phyloP scores from a whole-genome alignment of 2,329 filamentous ascomycete genomes.

The Monilinia fructigena region DNA sequence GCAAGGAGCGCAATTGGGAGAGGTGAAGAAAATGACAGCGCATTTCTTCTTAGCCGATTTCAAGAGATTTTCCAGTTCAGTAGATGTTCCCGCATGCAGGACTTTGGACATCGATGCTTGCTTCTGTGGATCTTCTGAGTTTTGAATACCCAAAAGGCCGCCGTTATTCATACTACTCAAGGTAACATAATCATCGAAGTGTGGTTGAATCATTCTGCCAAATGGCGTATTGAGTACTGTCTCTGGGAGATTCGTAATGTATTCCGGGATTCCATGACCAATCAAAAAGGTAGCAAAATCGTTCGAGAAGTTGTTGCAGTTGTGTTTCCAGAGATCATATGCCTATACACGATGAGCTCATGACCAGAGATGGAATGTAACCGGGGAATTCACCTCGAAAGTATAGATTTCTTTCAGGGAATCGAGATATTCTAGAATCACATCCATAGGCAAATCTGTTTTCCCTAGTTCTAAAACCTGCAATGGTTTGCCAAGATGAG shows the following conservation, averaged over 20 bases:
- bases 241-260: conserved; percentile 82
- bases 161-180: conserved; percentile 57
- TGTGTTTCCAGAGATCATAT: conserved; percentile 87
- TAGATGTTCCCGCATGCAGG: conserved; percentile 57
- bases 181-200: conserved; percentile 64
- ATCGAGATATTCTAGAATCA: conserved; percentile 83
- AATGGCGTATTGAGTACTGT: conserved; percentile 83
- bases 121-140: conserved; percentile 23
- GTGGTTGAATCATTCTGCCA: conserved; percentile 81
- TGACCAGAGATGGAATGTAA: not conserved
- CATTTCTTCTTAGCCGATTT: conserved; percentile 61
- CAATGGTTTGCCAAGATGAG: conserved; percentile 83
- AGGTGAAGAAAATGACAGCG: conserved; percentile 89
- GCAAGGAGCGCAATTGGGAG: conserved; percentile 81
- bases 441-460: conserved; percentile 75
- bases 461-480: conserved; percentile 71
- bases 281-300: conserved; percentile 87
- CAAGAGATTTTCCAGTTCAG: conserved; percentile 61
- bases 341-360: conserved; percentile 50
- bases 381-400: conserved; percentile 54
- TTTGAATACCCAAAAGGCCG: conserved; percentile 37
- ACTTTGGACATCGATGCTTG: conserved; percentile 48
- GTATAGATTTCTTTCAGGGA: conserved; percentile 83
- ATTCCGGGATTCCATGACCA: conserved; percentile 81
- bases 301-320: conserved; percentile 98